Conservation (phyloP, 768 basidiomycete genomes). For the Podaxis pistillaris region DNA sequence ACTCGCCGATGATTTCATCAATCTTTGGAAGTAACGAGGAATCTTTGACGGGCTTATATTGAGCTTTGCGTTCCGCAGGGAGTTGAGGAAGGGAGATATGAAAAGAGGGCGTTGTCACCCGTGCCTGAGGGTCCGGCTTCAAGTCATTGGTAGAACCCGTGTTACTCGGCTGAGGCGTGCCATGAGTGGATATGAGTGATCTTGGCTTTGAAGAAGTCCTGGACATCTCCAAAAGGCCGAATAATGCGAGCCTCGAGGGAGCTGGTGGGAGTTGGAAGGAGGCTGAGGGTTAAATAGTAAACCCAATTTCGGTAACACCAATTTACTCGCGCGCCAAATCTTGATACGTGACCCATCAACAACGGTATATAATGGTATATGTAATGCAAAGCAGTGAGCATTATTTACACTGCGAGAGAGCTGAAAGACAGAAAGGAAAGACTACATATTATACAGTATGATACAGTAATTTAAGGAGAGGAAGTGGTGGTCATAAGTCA, state of each 20-base stretch:
- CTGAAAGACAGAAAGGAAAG: background rate
- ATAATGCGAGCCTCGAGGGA: background rate
- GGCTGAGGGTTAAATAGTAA: background rate
- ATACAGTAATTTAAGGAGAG: background rate
- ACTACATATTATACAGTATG: background rate
- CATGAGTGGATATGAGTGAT: background rate
- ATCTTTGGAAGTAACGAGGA: conserved; percentile 29
- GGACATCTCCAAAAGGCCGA: background rate
- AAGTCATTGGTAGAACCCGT: background rate
- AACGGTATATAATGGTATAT: background rate
- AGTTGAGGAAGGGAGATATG: conserved; percentile 38
- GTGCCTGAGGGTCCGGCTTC: background rate
- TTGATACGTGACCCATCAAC: background rate
- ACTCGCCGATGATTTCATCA: conserved; percentile 60
- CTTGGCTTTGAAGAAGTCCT: background rate
- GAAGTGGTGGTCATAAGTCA: background rate
- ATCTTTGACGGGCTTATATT: conserved; percentile 38
- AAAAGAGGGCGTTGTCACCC: conserved; percentile 21
- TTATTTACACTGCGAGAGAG: background rate
- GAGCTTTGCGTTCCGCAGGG: conserved; percentile 32
- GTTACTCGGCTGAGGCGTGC: background rate
- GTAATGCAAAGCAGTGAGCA: background rate
- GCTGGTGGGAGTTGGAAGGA: background rate
- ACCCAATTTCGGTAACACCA: background rate
- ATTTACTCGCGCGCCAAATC: background rate